Percentiles rank a stretch among this genome's conserved stretches.
These are phyloP conservation scores for Zymoseptoria crescenta DNA, from an alignment of 2,329 filamentous ascomycete species.

Conservation along the genomic window DNA sequence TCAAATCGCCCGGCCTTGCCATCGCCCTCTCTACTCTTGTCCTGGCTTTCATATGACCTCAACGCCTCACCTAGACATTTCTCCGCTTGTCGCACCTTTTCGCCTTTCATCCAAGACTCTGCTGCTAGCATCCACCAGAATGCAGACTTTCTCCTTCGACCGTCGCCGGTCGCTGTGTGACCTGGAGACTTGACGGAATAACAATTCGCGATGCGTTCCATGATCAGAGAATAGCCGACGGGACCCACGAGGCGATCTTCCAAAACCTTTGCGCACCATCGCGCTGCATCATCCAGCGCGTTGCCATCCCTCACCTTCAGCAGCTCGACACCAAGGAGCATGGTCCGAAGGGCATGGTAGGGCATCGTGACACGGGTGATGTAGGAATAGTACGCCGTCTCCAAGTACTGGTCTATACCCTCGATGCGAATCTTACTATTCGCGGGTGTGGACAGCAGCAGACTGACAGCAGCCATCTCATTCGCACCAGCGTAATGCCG, in stretches of 20 bases:
- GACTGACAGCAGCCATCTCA: slow-evolving; percentile 86
- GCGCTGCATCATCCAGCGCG: slow-evolving; percentile 76
- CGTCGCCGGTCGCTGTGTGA: slow-evolving; percentile 53
- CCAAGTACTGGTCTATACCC: slow-evolving; percentile 76
- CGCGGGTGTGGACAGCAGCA: slow-evolving; percentile 66
- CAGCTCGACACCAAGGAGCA: slow-evolving; percentile 72
- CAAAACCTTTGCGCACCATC: slow-evolving; percentile 73
- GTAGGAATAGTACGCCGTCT: slow-evolving; percentile 88
- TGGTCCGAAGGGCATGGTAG: slow-evolving; percentile 70
- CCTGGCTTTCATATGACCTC: slow-evolving; percentile 37
- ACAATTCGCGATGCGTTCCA: slow-evolving; percentile 77
- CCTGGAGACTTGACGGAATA: slow-evolving; percentile 66
- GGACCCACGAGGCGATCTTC: slow-evolving; percentile 68
- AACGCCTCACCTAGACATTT: slow-evolving; percentile 65
- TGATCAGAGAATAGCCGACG: slow-evolving; percentile 73
- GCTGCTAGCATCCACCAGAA: slow-evolving; percentile 81
- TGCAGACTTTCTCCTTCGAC: slow-evolving; percentile 72
- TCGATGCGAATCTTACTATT: slow-evolving; percentile 72
- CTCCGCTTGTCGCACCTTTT: slow-evolving; percentile 70
- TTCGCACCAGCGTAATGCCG: slow-evolving; percentile 86
- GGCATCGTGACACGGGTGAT: slow-evolving; percentile 72
- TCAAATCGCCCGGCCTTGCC: slow-evolving; percentile 32
- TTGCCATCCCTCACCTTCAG: slow-evolving; percentile 71
- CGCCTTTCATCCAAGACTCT: slow-evolving; percentile 72
- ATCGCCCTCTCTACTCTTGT: slow-evolving; percentile 19